A percentile compares a stretch with the other conserved stretches of the same genome.
Conservation (phyloP, 495 filamentous ascomycete genomes). For the Hapsidospora chrysogenum region DNA sequence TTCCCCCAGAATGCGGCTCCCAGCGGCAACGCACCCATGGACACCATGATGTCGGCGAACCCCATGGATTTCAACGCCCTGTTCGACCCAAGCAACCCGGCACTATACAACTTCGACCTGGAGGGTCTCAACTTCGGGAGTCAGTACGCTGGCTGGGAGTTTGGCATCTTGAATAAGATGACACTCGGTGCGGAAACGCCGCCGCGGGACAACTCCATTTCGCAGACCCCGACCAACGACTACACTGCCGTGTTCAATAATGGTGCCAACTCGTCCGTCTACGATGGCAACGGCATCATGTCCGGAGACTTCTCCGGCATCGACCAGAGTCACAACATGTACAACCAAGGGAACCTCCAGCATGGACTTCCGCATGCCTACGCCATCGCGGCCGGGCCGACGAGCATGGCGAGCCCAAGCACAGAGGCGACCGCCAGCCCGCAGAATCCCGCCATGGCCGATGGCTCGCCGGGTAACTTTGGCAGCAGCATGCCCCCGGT, state of each 20-base stretch:
- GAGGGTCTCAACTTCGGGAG: conserved; percentile 91
- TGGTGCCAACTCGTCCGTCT: conserved; percentile 21
- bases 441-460: conserved; percentile 25
- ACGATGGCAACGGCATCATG: conserved; percentile 17
- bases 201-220: conserved; percentile 39
- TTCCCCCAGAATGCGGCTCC: conserved; percentile 30
- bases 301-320: conserved; percentile 21
- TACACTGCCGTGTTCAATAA: conserved; percentile 25
- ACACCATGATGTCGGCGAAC: conserved; percentile 10
- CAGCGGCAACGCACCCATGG: conserved; percentile 8
- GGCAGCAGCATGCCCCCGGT: conserved; percentile 9
- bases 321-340: conserved; percentile 21
- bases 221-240: conserved; percentile 19
- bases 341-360: conserved; percentile 29
- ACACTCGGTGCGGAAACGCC: conserved; percentile 70
- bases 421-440: conserved; percentile 32
- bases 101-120: conserved; percentile 83
- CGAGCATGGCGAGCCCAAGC: conserved; percentile 28
- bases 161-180: conserved; percentile 90
- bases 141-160: conserved; percentile 84
- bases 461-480: conserved; percentile 24
- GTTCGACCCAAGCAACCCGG: conserved; percentile 82
- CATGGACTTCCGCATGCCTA: conserved; percentile 34
- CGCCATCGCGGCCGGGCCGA: conserved; percentile 29
- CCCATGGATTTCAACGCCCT: conserved; percentile 38